Conservation (phyloP, 2,329 filamentous ascomycete genomes). For the Penicillium polonicum region DNA sequence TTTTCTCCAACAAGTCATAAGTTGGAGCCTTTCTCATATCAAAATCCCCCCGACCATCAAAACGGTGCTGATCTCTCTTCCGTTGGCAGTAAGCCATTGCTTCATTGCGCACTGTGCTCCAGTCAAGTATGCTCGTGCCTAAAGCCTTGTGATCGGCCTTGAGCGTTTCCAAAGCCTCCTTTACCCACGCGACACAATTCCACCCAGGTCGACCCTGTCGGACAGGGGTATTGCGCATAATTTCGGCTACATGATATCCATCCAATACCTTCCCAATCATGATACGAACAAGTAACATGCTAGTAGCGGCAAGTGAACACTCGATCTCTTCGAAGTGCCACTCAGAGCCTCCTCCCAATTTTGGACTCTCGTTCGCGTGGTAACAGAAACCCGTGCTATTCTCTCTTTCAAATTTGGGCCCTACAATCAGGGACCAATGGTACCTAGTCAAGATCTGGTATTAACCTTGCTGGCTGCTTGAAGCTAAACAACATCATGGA, state of each 20-base stretch:
- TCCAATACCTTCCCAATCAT: conserved; percentile 38
- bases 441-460: conserved; percentile 27
- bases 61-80: conserved; percentile 44
- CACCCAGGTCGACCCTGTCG: conserved; percentile 34
- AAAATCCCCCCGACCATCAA: conserved; percentile 38
- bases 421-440: conserved; percentile 42
- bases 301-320: conserved; percentile 20
- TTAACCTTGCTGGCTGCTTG: not conserved
- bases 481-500: not conserved
- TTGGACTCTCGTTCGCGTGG: conserved; percentile 36
- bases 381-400: conserved; percentile 27
- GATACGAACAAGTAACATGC: conserved; percentile 34
- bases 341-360: conserved; percentile 11
- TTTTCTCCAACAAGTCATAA: conserved; percentile 38
- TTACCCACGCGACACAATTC: conserved; percentile 48
- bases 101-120: conserved; percentile 36
- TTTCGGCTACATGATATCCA: conserved; percentile 24
- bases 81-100: conserved; percentile 42
- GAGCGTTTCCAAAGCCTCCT: conserved; percentile 40
- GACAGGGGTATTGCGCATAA: conserved; percentile 34
- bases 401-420: conserved; percentile 35
- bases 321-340: conserved; percentile 33
- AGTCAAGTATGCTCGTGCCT: conserved; percentile 35
- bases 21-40: conserved; percentile 35
- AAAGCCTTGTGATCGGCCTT: conserved; percentile 32